Evolutionary conservation across 2,329 filamentous ascomycete genomes (phyloP).

Genomic region (Trichoderma aggressivum): DNA sequence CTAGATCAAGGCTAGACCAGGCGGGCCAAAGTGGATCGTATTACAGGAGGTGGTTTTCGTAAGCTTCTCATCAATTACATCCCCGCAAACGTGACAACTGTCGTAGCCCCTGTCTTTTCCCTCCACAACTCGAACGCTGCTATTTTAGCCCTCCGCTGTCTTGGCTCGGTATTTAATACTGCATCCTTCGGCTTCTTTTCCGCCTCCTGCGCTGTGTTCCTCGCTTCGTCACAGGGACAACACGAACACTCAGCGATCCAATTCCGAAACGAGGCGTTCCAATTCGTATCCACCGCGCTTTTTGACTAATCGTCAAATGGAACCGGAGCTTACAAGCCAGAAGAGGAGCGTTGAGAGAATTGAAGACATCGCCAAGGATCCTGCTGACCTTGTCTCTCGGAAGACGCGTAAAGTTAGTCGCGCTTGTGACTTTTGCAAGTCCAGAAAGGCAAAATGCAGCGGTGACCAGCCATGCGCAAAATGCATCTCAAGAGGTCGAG

Average conservation of each 20-base stretch:
- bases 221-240: background rate
- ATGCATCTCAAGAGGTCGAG: conserved; percentile 28
- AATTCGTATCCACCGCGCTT: background rate
- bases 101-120: background rate
- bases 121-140: background rate
- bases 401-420: conserved; percentile 34
- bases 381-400: background rate
- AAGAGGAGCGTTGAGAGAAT: background rate
- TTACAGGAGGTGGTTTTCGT: background rate
- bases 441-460: conserved; percentile 28
- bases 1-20: background rate
- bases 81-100: conserved; percentile 1
- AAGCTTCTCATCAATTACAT: background rate
- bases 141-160: conserved; percentile 2
- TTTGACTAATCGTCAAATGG: background rate
- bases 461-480: conserved; percentile 33
- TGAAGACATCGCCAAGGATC: background rate
- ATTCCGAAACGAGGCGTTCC: background rate
- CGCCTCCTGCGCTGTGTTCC: background rate
- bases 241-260: background rate
- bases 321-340: background rate
- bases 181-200: conserved; percentile 13
- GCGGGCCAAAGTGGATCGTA: background rate
- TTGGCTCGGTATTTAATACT: background rate
- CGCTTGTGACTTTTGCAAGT: conserved; percentile 32